These are phyloP conservation scores for Odonthalia washingtoniensis DNA, from an alignment of 31 red algal species.

Conservation along the genomic window DNA sequence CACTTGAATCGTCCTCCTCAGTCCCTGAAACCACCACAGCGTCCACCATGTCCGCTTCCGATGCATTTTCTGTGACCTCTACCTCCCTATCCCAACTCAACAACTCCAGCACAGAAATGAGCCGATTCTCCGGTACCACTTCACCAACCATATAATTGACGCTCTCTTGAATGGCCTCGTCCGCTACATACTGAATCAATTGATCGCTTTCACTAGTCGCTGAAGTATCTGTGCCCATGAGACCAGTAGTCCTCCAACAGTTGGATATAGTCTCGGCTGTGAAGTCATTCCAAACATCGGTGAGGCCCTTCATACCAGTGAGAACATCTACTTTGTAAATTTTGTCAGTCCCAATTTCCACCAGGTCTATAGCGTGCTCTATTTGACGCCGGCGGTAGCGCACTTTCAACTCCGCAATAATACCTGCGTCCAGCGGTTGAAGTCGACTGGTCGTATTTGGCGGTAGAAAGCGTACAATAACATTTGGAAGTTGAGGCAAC, in stretches of 20 bases:
- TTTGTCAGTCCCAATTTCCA: not conserved
- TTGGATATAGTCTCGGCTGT: not conserved
- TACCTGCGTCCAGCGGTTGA: slow-evolving; percentile 36
- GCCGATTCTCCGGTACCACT: not conserved
- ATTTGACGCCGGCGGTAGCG: not conserved
- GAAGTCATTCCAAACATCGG: not conserved
- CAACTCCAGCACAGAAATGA: not conserved
- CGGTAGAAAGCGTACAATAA: slow-evolving; percentile 21
- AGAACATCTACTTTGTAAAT: slow-evolving; percentile 42
- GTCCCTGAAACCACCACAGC: not conserved
- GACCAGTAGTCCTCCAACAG: not conserved
- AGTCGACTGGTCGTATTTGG: slow-evolving; percentile 32
- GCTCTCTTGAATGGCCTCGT: not conserved
- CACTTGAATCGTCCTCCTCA: not conserved
- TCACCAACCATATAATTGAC: not conserved
- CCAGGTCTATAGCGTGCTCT: slow-evolving; percentile 3
- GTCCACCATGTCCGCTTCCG: not conserved
- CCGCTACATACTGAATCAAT: not conserved
- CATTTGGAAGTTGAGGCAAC: not conserved
- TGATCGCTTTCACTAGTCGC: not conserved
- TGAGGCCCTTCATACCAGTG: slow-evolving; percentile 16
- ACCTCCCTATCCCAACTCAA: not conserved
- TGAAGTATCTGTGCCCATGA: not conserved
- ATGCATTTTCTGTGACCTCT: not conserved
- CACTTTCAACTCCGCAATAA: slow-evolving; percentile 23